Base-by-base conservation (phyloP, 805 yeast species). In the Zygosaccharomyces lentus region DNA sequence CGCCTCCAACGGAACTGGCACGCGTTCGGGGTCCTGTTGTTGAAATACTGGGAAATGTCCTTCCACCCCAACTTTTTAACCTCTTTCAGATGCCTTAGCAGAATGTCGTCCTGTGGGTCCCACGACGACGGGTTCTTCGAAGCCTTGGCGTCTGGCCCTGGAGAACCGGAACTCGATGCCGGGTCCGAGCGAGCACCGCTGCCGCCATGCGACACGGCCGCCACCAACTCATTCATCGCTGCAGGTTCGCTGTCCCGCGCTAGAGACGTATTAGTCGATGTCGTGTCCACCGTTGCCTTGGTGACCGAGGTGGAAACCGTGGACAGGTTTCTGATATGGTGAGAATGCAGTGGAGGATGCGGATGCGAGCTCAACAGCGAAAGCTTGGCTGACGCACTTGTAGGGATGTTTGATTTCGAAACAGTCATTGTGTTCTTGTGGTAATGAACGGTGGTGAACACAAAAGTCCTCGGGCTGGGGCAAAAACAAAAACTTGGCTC, bases 1-100 rank as follows among this genome's bases (percentile, higher is more conserved):
- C 96, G 68, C 63, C 96, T 76, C 96, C 96, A 87, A 55, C 96
- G 77, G 61, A 86, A 86, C 67, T 86, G 95, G 57, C 95, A 86
- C 2, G 95, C 95, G 61, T 86, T 87, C 30, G 95, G 89, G 2
- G 96, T 87, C 60, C 96, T 71, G 62, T 83, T 83, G 35, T 79
- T 75, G 64, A 87, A 87, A 58, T 84, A 85, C 27, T 81, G 74
- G 1, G 93, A 82, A 41, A 87, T 87, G 54, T 87, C 95, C 64
- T 87, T 81, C 96, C 96, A 87, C 1, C 96, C 96, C 54, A 87
- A 73, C 61, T 84, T 85, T 62, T 82, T 86, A 50, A 81, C 80
- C 62, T 87, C 96, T 65, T 87, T 87, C 58, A 87, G 72, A 56
- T 83, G 86, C 43, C 93, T 74, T 42, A 86, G 67, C 23, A 85